A percentile compares a stretch with the other conserved stretches of the same genome.
Conservation (phyloP, 108 stramenopile species). For the Conticribra guillardii region DNA sequence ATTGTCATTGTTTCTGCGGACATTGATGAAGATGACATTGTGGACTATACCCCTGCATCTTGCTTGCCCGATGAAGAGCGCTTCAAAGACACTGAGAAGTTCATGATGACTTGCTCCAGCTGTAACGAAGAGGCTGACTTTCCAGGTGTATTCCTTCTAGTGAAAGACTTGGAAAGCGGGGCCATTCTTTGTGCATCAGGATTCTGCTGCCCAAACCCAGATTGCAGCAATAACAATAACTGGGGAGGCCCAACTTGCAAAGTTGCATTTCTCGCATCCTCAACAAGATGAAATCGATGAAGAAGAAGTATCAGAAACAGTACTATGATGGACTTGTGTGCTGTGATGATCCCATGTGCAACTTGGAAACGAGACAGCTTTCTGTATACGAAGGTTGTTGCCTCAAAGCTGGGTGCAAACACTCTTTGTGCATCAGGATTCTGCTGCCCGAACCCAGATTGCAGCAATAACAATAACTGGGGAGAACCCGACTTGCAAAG, state of each 20-base stretch:
- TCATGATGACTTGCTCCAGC: conserved; percentile 63
- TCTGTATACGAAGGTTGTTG: conserved; percentile 79
- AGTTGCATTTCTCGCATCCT: conserved; percentile 61
- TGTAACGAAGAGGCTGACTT: conserved; percentile 67
- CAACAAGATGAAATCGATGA: conserved; percentile 60
- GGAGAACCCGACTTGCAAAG: conserved; percentile 57
- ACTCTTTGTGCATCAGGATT: conserved; percentile 57
- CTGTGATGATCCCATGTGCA: conserved; percentile 86
- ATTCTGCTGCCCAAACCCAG: conserved; percentile 47
- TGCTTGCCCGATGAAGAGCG: conserved; percentile 77
- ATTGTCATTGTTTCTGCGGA: conserved; percentile 44
- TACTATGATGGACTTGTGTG: conserved; percentile 73
- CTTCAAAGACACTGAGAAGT: conserved; percentile 83
- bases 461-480: conserved; percentile 66
- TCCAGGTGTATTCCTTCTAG: conserved; percentile 63
- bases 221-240: conserved; percentile 57
- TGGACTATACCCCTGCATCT: conserved; percentile 83
- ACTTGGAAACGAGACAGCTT: conserved; percentile 77
- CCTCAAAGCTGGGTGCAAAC: conserved; percentile 72
- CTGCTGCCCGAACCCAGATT: conserved; percentile 51
- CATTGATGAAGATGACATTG: conserved; percentile 73
- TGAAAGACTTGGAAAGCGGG: conserved; percentile 46
- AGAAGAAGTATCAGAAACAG: conserved; percentile 44
- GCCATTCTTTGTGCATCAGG: conserved; percentile 58
- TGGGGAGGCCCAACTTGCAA: conserved; percentile 65